phyloP scores from a whole-genome alignment of 108 stramenopile species.

The Pseudonitzschia delicatissima region DNA sequence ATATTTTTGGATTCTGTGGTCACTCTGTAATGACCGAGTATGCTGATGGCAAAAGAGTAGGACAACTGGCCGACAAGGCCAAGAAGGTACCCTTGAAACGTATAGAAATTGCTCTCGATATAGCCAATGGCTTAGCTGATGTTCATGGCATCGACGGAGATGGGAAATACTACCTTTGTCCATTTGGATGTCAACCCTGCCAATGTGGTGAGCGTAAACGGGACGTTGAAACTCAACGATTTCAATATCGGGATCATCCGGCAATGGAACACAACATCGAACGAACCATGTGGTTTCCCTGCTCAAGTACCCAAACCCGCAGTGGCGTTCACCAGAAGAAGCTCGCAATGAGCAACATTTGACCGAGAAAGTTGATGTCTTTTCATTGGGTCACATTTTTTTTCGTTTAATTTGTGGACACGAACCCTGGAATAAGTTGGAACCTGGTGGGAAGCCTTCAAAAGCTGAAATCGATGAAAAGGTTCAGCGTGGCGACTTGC shows the following conservation, averaged over 20 bases:
- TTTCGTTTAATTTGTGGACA: conserved; percentile 70
- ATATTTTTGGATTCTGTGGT: conserved; percentile 73
- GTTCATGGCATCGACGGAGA: conserved; percentile 73
- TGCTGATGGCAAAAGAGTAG: conserved; percentile 59
- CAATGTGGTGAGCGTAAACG: conserved; percentile 60
- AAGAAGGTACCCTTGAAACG: conserved; percentile 52
- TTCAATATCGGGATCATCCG: conserved; percentile 76
- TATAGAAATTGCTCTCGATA: conserved; percentile 56
- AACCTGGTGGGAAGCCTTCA: conserved; percentile 50
- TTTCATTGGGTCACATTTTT: conserved; percentile 78
- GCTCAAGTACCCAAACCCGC: conserved; percentile 70
- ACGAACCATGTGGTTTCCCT: conserved; percentile 62
- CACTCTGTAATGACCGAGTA: conserved; percentile 74
- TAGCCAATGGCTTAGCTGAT: conserved; percentile 61
- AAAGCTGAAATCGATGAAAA: conserved; percentile 46
- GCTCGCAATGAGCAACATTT: conserved; percentile 52
- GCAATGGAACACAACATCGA: conserved; percentile 58
- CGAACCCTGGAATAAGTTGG: conserved; percentile 74
- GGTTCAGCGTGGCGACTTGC: conserved; percentile 51
- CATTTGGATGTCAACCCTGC: conserved; percentile 78
- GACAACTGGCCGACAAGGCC: conserved; percentile 57
- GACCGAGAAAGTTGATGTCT: conserved; percentile 76
- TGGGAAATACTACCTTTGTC: conserved; percentile 54
- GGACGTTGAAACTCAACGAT: conserved; percentile 70
- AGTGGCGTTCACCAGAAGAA: conserved; percentile 80